Percentiles rank a stretch among this genome's conserved stretches.
Conservation (phyloP, 768 basidiomycete genomes). For the Amanita muscaria region DNA sequence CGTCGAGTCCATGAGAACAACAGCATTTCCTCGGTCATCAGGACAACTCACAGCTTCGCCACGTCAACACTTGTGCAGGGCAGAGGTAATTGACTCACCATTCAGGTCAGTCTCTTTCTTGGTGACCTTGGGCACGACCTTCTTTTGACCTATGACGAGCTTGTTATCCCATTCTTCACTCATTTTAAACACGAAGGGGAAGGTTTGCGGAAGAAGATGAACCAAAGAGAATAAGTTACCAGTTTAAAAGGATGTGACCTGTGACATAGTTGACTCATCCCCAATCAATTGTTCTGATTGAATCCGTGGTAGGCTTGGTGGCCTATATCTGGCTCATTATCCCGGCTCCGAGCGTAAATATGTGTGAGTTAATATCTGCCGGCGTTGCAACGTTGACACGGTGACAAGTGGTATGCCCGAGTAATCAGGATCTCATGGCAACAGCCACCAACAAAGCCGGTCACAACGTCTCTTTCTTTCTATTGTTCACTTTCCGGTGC, state of each 20-base stretch:
- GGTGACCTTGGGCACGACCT: conserved; percentile 53
- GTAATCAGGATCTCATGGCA: no score
- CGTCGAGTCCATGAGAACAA: conserved; percentile 3
- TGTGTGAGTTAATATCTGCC: no score
- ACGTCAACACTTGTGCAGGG: not conserved
- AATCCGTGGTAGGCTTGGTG: not conserved
- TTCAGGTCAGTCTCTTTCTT: conserved; percentile 51
- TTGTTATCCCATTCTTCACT: conserved; percentile 67
- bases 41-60: conserved; percentile 20
- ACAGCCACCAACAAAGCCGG: no score
- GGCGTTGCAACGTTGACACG: no score
- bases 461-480: conserved; percentile 20
- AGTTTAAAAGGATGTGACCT: not conserved
- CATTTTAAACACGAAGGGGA: conserved; percentile 22
- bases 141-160: conserved; percentile 62
- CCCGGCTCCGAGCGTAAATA: no score
- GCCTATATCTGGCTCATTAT: no score
- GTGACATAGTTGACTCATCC: not conserved
- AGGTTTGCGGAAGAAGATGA: not conserved
- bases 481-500: conserved; percentile 27
- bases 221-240: not conserved
- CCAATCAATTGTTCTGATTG: not conserved
- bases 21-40: not conserved
- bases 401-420: no score
- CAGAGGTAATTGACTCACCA: conserved; percentile 17